Base-by-base conservation (phyloP, 2,329 filamentous ascomycete species). In the Fusarium annulatum region DNA sequence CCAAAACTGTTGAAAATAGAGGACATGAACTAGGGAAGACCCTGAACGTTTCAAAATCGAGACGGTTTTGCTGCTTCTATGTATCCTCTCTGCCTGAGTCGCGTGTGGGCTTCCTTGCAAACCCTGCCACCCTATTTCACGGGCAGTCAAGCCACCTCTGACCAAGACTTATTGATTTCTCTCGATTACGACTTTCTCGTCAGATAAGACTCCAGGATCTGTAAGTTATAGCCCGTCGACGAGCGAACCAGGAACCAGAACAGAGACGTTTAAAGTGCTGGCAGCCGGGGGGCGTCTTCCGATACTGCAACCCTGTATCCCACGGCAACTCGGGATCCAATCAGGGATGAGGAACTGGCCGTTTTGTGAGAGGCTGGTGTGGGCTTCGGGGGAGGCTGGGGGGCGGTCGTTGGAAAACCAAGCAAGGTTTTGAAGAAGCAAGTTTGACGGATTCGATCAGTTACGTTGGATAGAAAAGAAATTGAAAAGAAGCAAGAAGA, bases 41-140 rank as follows among this genome's bases (percentile, higher is more conserved):
- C 53, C 52, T 57, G 52, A 56, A 65, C 42, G 49, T 57, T 70
- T 71, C 49, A 39, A 42, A 33, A 63, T 53, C 56, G 51, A 52
- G 28, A 62, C 55, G 46, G 41, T 49, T 39, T 71, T 67, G 58
- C 30, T 71, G 42, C 43, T 73, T 68, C 59, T 72, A 61, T 61
- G 42, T 72, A 70, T 57, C 42, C 59, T 43, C 41, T 38, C 41
- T 26, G 39, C 41, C 41, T 38, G 36, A 33, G 38, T 49, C 23
- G 30, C 23, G 23, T 58, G 36, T 46, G 43, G 43, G 30, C 43
- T 34, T 41, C 64, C 41, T 60, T 38, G 42, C 42, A 60, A 57
- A 60, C 70, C 70, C 70, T 73, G 71, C 71, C 70, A 73, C 71
- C 63, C 52, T 62, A 60, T 70, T 73, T 63, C 41, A 30, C 15